Evolutionary conservation across 1,139 yeast species (phyloP).

Genomic region (Yamadazyma membranifaciens): DNA sequence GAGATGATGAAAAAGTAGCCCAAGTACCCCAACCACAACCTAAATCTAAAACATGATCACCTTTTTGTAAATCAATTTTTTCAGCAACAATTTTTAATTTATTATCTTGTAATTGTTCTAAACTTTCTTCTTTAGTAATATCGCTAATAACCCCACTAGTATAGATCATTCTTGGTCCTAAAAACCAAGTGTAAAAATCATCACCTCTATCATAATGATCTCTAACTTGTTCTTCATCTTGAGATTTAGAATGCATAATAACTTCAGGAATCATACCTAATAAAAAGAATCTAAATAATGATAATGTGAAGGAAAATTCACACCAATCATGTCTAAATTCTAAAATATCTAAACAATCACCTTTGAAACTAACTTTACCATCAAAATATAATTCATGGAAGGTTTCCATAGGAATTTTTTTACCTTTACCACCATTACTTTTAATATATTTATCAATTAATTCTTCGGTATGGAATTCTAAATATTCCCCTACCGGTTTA

Average conservation of each 20-base stretch:
- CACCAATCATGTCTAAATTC: constrained; percentile 95
- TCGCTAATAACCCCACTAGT: constrained; percentile 85
- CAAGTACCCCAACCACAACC: constrained; percentile 98
- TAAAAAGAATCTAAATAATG: constrained; percentile 77
- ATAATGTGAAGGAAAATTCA: constrained; percentile 70
- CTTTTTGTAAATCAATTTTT: constrained; percentile 71
- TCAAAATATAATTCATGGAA: constrained; percentile 87
- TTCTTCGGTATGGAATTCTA: constrained; percentile 78
- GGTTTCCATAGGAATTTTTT: constrained; percentile 89
- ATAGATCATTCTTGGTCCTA: constrained; percentile 93
- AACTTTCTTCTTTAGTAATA: constrained; percentile 66
- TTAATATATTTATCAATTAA: constrained; percentile 65
- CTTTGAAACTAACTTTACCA: constrained; percentile 82
- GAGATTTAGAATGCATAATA: constrained; percentile 85
- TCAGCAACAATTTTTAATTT: constrained; percentile 86
- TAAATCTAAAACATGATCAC: constrained; percentile 75
- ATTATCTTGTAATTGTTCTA: constrained; percentile 89
- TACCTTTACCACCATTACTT: constrained; percentile 54
- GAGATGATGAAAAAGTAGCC: constrained; percentile 79
- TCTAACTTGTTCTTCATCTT: constrained; percentile 95
- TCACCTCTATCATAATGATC: constrained; percentile 97
- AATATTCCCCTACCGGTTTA: constrained; percentile 73
- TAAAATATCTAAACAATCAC: constrained; percentile 79
- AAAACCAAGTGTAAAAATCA: constrained; percentile 90
- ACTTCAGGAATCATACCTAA: constrained; percentile 94